Conservation (phyloP, 2,329 filamentous ascomycete species). For the Xylariaceae sp. region DNA sequence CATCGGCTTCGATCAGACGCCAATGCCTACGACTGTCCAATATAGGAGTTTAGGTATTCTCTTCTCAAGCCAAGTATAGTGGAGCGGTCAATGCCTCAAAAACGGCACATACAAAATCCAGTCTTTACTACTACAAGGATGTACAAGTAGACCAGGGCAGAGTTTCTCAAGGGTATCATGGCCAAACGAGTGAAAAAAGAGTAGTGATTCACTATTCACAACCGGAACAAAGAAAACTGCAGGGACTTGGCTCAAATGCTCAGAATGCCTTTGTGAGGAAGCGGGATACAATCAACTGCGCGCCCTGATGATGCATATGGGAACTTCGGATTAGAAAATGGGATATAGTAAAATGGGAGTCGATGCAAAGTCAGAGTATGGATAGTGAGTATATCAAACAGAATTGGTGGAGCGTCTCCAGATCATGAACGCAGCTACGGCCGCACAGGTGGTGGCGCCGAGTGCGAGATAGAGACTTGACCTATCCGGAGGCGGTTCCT, state of each 20-base stretch:
- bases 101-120: slow-evolving; percentile 15
- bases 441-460: slow-evolving; percentile 63
- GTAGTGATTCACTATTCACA: slow-evolving; percentile 15
- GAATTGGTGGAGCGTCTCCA: slow-evolving; percentile 55
- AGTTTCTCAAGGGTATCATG: slow-evolving; percentile 27
- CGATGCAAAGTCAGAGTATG: slow-evolving; percentile 4
- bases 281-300: neutral
- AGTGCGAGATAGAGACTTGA: slow-evolving; percentile 82
- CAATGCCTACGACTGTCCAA: no score
- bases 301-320: slow-evolving; percentile 6
- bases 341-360: neutral
- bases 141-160: slow-evolving; percentile 12
- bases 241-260: neutral
- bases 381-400: slow-evolving; percentile 7
- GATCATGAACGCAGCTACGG: slow-evolving; percentile 59
- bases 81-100: neutral
- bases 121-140: slow-evolving; percentile 18
- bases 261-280: neutral
- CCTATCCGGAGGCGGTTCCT: slow-evolving; percentile 78
- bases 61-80: no score
- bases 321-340: slow-evolving; percentile 1
- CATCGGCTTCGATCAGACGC: no score
- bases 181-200: slow-evolving; percentile 10
- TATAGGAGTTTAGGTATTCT: neutral
- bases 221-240: neutral